Percentiles rank a stretch among this genome's conserved stretches.
Evolutionary conservation across 441 rosid species (phyloP).

Genomic region (Macaranga tanarius): DNA sequence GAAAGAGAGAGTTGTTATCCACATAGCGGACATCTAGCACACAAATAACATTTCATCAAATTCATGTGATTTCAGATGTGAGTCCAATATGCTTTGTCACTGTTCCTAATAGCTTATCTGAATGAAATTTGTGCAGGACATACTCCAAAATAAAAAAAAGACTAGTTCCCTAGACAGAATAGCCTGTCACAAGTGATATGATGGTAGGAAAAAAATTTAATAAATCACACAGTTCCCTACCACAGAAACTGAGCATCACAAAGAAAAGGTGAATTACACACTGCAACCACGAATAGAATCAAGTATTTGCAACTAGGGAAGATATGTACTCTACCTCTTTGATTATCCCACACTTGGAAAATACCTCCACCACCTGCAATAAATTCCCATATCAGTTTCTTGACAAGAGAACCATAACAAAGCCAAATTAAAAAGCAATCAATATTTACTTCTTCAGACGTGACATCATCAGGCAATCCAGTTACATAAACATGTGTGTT

Average conservation of each 20-base stretch:
- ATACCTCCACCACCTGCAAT: conserved; percentile 79
- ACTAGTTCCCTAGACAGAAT: neutral
- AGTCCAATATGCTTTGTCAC: neutral
- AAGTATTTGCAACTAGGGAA: neutral
- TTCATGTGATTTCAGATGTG: neutral
- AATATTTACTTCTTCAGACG: conserved; percentile 77
- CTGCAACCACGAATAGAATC: conserved; percentile 8
- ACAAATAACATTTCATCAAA: neutral
- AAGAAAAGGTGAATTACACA: conserved; percentile 1
- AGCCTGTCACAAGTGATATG: neutral
- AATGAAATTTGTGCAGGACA: neutral
- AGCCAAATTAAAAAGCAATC: conserved; percentile 12
- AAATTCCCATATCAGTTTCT: conserved; percentile 31
- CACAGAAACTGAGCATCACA: conserved; percentile 2
- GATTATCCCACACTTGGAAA: conserved; percentile 94
- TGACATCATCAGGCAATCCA: conserved; percentile 91
- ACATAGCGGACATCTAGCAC: conserved; percentile 1
- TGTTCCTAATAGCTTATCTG: neutral
- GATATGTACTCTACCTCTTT: conserved; percentile 62
- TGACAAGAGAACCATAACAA: conserved; percentile 17
- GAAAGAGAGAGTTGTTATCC: too few species aligned
- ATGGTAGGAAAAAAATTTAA: neutral
- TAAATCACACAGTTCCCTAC: neutral
- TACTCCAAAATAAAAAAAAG: too few species aligned
- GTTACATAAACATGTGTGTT: conserved; percentile 90